phyloP scores from a whole-genome alignment of 768 basidiomycete species.

The Bullera alba region DNA sequence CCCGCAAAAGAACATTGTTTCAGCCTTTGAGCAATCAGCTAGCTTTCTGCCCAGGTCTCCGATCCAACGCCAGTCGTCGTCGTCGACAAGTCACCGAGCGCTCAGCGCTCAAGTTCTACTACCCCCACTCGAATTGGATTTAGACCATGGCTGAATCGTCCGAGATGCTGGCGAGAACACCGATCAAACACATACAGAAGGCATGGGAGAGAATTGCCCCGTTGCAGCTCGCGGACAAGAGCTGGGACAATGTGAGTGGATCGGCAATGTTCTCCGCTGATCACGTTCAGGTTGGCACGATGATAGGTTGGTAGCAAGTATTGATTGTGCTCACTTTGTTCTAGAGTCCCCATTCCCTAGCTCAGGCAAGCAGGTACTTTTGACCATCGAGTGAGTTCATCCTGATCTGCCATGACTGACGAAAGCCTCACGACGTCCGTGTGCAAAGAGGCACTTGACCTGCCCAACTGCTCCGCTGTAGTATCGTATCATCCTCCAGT shows the following conservation, averaged over 20 bases:
- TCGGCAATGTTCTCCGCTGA: constrained; percentile 1
- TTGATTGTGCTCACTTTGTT: no score
- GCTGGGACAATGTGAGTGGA: constrained; percentile 82
- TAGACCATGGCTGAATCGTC: background rate
- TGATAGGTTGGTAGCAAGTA: constrained; percentile 65
- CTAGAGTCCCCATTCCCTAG: background rate
- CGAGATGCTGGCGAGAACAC: no score
- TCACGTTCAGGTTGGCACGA: constrained; percentile 58
- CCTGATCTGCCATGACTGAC: background rate
- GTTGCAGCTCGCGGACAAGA: constrained; percentile 67
- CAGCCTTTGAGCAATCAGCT: no score
- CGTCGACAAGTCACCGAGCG: no score
- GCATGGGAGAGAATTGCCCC: constrained; percentile 62
- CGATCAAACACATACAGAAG: constrained; percentile 32
- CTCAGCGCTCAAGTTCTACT: no score
- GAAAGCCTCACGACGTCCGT: constrained; percentile 45
- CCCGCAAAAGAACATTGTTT: no score
- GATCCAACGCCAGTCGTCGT: no score
- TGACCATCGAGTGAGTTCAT: constrained; percentile 61
- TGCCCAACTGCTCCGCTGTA: constrained; percentile 34
- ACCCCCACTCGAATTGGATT: no score
- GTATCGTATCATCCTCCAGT: constrained; percentile 47
- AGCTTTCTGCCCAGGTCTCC: no score
- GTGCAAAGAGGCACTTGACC: constrained; percentile 40
- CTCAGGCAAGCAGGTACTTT: constrained; percentile 49